Conservation (phyloP, 2,329 filamentous ascomycete genomes). For the Esteya vermicola region DNA sequence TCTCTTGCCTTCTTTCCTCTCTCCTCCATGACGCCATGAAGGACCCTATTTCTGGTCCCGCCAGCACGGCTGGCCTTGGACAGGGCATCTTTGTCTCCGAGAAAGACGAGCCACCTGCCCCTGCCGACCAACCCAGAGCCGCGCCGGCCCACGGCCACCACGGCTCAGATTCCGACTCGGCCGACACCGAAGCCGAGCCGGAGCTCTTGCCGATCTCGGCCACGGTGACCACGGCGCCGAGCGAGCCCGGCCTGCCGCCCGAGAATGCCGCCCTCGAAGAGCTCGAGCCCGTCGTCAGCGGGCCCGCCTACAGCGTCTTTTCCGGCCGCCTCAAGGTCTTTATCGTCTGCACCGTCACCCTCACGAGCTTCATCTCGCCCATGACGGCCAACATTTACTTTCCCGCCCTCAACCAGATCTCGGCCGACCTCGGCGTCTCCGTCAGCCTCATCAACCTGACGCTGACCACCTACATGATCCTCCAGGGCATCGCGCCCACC, state of each 20-base stretch:
- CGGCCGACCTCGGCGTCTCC: conserved; percentile 23
- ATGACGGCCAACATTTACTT: conserved; percentile 46
- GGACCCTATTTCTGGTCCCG: too few relatives aligned
- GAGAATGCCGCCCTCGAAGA: conserved; percentile 13
- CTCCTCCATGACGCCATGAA: too few relatives aligned
- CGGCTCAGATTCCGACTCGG: too few relatives aligned
- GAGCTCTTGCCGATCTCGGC: too few relatives aligned
- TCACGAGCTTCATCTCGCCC: conserved; percentile 40
- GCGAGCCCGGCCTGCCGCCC: conserved; percentile 1
- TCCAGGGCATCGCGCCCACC: conserved; percentile 47
- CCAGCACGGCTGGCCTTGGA: too few relatives aligned
- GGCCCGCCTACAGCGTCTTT: conserved; percentile 26
- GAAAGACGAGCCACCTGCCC: too few relatives aligned
- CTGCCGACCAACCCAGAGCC: too few relatives aligned
- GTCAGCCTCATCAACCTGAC: conserved; percentile 31
- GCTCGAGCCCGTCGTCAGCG: conserved; percentile 21
- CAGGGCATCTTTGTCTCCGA: too few relatives aligned
- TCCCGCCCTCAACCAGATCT: conserved; percentile 25
- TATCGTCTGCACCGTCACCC: conserved; percentile 37
- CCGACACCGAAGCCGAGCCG: too few relatives aligned
- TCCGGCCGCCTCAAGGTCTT: conserved; percentile 29
- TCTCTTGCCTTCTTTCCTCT: too few relatives aligned
- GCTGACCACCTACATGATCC: conserved; percentile 47
- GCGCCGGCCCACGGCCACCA: too few relatives aligned
- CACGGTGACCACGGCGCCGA: not conserved